Conservation (phyloP, 2,329 filamentous ascomycete genomes). For the Myotisia sp. region DNA sequence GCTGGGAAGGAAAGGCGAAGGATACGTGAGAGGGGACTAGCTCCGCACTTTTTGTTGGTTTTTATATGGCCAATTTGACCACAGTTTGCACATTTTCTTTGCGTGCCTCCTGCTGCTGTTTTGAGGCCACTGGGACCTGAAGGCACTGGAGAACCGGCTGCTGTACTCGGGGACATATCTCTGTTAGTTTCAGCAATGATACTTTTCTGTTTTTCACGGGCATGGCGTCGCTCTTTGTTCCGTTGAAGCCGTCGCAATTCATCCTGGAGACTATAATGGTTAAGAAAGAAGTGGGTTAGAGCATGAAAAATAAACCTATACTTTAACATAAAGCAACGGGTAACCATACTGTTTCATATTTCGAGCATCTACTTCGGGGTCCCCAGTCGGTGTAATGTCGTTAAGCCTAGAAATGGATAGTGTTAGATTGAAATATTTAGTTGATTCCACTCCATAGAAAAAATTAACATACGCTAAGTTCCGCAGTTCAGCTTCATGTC, state of each 20-base stretch:
- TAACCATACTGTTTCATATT: constrained; percentile 42
- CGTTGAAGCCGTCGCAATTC: constrained; percentile 75
- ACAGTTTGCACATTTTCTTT: constrained; percentile 92
- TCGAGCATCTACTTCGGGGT: constrained; percentile 51
- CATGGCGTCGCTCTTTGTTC: constrained; percentile 79
- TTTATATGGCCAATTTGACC: constrained; percentile 96
- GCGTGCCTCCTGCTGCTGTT: constrained; percentile 34
- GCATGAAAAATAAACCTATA: constrained; percentile 5
- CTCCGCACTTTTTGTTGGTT: constrained; percentile 82
- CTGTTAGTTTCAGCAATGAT: constrained; percentile 26
- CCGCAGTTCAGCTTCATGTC: constrained; percentile 55
- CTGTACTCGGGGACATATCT: constrained; percentile 32
- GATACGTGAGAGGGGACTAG: too few relatives aligned
- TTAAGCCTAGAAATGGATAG: constrained; percentile 35
- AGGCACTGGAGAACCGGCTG: constrained; percentile 29
- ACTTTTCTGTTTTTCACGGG: constrained; percentile 79
- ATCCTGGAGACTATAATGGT: constrained; percentile 42
- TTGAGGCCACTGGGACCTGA: constrained; percentile 38
- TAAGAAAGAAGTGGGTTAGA: constrained; percentile 2
- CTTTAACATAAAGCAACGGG: too few relatives aligned
- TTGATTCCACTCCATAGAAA: neutral
- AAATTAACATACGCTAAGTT: constrained; percentile 52
- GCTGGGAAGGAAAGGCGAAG: too few relatives aligned
- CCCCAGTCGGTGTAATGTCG: constrained; percentile 49
- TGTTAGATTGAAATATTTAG: constrained; percentile 13